phyloP scores from a whole-genome alignment of 768 basidiomycete genomes.

The Lepiota brunneoincarnata region DNA sequence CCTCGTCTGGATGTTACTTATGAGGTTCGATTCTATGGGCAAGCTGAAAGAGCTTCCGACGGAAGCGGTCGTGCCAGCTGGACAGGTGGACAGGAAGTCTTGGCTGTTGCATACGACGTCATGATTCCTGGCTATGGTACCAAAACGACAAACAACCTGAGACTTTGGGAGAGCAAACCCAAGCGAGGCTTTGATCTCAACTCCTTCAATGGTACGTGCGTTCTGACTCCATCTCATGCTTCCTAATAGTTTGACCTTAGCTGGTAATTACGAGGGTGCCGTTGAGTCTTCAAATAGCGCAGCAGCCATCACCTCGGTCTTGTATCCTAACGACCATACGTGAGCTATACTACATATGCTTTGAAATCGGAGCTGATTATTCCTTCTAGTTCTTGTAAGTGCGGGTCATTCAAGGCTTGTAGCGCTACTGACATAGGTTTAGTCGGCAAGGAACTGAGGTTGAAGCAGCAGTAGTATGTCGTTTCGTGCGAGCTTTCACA shows the following conservation, averaged over 20 bases:
- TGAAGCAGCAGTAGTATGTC: constrained; percentile 88
- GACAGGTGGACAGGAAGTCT: constrained; percentile 91
- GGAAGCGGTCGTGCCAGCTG: constrained; percentile 63
- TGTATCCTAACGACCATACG: constrained; percentile 96
- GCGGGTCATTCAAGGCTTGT: not conserved
- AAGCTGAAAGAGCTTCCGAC: constrained; percentile 64
- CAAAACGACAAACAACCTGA: constrained; percentile 85
- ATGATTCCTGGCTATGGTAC: constrained; percentile 90
- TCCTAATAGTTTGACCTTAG: constrained; percentile 31
- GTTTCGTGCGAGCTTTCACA: not conserved
- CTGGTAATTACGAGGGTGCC: constrained; percentile 90
- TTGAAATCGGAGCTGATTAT: constrained; percentile 2
- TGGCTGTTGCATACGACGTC: constrained; percentile 92
- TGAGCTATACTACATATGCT: constrained; percentile 25
- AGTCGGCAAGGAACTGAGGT: constrained; percentile 85
- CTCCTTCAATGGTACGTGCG: constrained; percentile 80
- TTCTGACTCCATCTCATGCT: not conserved
- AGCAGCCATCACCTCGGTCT: constrained; percentile 88
- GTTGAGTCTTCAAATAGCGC: constrained; percentile 89
- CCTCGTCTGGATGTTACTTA: constrained; percentile 82
- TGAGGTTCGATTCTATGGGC: constrained; percentile 87
- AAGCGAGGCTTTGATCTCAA: constrained; percentile 92
- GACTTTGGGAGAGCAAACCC: constrained; percentile 81
- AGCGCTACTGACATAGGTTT: not conserved
- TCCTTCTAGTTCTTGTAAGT: constrained; percentile 41